Evolutionary conservation across 2,329 filamentous ascomycete genomes (phyloP).

Genomic region (Paramyrothecium roridum): DNA sequence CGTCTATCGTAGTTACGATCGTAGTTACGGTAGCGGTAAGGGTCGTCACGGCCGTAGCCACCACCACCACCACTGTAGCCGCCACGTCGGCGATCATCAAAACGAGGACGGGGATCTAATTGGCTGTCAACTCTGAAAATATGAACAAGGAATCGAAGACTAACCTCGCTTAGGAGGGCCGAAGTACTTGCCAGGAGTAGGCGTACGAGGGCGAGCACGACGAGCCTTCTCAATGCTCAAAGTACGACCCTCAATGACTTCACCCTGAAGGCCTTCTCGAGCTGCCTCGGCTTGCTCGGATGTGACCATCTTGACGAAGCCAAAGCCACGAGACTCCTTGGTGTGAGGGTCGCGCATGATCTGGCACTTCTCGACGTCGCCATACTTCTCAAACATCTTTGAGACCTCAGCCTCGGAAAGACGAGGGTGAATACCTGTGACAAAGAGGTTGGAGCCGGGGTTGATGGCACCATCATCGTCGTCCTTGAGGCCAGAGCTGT

Average conservation of each 20-base stretch:
- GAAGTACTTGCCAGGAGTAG: slow-evolving; percentile 98
- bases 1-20: slow-evolving; percentile 40
- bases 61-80: slow-evolving; percentile 49
- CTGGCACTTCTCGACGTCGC: slow-evolving; percentile 97
- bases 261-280: slow-evolving; percentile 92
- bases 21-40: slow-evolving; percentile 52
- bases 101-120: slow-evolving; percentile 38
- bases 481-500: slow-evolving; percentile 46
- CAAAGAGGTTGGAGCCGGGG: slow-evolving; percentile 96
- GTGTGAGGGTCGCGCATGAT: slow-evolving; percentile 99
- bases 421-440: slow-evolving; percentile 94
- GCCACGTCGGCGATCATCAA: slow-evolving; percentile 63
- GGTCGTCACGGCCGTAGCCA: slow-evolving; percentile 52
- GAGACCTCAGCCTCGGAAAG: slow-evolving; percentile 87
- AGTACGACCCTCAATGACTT: slow-evolving; percentile 91
- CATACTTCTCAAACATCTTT: slow-evolving; percentile 97
- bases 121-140: slow-evolving; percentile 8
- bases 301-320: slow-evolving; percentile 98
- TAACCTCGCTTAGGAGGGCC: slow-evolving; percentile 95
- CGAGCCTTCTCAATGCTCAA: slow-evolving; percentile 99
- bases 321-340: slow-evolving; percentile 97
- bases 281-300: slow-evolving; percentile 94
- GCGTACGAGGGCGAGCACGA: slow-evolving; percentile 88
- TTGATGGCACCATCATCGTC: slow-evolving; percentile 83
- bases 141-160: slow-evolving; percentile 35